Base-by-base conservation (phyloP, 202 grass and related monocot species). In the Digitaria exilis region DNA sequence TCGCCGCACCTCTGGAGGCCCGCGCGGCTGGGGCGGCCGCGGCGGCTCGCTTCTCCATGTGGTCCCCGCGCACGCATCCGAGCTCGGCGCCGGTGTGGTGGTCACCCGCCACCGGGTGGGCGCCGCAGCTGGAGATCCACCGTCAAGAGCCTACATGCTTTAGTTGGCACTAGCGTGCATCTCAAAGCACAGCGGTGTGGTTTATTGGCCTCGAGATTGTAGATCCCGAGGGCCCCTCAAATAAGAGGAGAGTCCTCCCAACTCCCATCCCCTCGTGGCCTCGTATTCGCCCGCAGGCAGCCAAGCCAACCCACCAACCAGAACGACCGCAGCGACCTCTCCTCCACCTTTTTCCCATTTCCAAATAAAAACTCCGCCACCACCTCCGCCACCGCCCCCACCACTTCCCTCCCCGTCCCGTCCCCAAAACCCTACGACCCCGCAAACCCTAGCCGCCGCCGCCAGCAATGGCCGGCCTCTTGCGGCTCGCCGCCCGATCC, bases 61-160 rank as follows among this genome's bases (percentile, higher is more conserved):
- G n/a, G n/a, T n/a, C n/a, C n/a, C n/a, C n/a, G n/a, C n/a, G n/a
- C n/a, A n/a, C n/a, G n/a, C n/a, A n/a, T n/a, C n/a, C n/a, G n/a
- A n/a, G n/a, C n/a, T n/a, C n/a, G n/a, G n/a, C n/a, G n/a, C n/a
- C n/a, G n/a, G n/a, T n/a, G n/a, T n/a, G n/a, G n/a, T n/a, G n/a
- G n/a, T n/a, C n/a, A n/a, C n/a, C n/a, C n/a, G n/a, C n/a, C 76
- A 70, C 83, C 24, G 92, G 75, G 21, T 95, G 95, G 95, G 92
- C 88, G 21, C 95, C 95, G 43, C 95, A 98, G 88, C 70, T 95
- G 78, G 88, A 94, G 82, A 93, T 98, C 72, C 78, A n/a, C n/a
- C n/a, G n/a, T n/a, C n/a, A n/a, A n/a, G n/a, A n/a, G n/a, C n/a
- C n/a, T n/a, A n/a, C n/a, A n/a, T n/a, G n/a, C n/a, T n/a, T n/a